phyloP scores from a whole-genome alignment of 2,329 filamentous ascomycete species.

The Calonectria fujianensis region DNA sequence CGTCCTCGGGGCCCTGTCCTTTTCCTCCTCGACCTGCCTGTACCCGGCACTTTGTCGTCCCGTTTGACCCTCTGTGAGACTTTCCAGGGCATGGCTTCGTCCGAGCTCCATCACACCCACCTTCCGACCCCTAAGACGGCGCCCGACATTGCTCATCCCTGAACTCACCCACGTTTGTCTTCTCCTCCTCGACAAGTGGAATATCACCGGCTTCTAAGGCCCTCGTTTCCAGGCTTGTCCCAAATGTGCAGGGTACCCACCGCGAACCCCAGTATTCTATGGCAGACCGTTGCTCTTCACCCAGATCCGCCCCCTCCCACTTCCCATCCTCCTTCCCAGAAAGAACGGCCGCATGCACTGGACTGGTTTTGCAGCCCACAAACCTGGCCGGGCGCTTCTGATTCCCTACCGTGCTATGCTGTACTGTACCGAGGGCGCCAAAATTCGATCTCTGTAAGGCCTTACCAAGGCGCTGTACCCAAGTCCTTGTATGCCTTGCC shows the following conservation, averaged over 20 bases:
- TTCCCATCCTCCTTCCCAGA: conserved; percentile 69
- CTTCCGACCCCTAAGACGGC: conserved; percentile 47
- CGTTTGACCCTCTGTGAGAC: conserved; percentile 47
- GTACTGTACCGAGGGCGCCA: conserved; percentile 52
- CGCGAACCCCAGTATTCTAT: conserved; percentile 47
- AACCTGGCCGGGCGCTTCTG: conserved; percentile 53
- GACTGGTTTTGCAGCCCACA: conserved; percentile 53
- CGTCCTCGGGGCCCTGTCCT: conserved; percentile 44
- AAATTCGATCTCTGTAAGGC: conserved; percentile 54
- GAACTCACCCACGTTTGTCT: conserved; percentile 41
- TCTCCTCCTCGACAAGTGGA: conserved; percentile 38
- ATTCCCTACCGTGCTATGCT: conserved; percentile 45
- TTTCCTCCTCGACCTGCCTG: conserved; percentile 47
- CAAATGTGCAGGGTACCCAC: conserved; percentile 50
- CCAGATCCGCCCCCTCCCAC: conserved; percentile 54
- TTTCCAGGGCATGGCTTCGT: conserved; percentile 54
- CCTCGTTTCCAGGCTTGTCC: conserved; percentile 47
- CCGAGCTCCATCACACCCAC: conserved; percentile 52
- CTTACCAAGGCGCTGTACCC: conserved; percentile 53
- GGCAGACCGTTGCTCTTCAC: conserved; percentile 52
- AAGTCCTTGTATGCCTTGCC: conserved; percentile 63
- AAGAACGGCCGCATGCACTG: conserved; percentile 68
- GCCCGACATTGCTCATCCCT: conserved; percentile 48
- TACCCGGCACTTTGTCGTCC: conserved; percentile 55
- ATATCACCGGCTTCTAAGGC: conserved; percentile 50